A percentile compares a stretch with the other conserved stretches of the same genome.
phyloP scores from a whole-genome alignment of 2,329 filamentous ascomycete species.

The Blastomyces percursus region DNA sequence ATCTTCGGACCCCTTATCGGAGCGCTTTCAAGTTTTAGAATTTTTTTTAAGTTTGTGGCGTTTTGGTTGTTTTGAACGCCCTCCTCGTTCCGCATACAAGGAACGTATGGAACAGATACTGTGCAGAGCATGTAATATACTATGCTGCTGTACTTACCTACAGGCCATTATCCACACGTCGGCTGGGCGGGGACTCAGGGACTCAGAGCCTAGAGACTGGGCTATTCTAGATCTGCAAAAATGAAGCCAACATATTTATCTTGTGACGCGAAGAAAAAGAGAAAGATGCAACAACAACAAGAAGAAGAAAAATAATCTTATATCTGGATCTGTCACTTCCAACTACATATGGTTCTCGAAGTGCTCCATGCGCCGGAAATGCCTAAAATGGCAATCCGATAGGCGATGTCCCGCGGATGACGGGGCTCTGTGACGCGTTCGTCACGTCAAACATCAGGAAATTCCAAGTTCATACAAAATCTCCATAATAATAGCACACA shows the following conservation, averaged over 20 bases:
- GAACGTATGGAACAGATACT: conserved; percentile 48
- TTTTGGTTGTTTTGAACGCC: conserved; percentile 29
- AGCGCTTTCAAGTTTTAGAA: no score
- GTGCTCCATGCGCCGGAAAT: not conserved
- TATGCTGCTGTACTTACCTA: no score
- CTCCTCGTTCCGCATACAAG: conserved; percentile 76
- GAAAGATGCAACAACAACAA: no score
- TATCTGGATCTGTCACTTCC: no score
- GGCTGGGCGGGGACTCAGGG: no score
- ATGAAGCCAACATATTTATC: not conserved
- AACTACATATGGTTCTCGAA: not conserved
- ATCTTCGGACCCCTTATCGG: no score
- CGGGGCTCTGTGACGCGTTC: not conserved
- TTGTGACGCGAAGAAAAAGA: not conserved
- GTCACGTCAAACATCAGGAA: not conserved
- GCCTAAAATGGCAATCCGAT: not conserved
- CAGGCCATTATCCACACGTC: not conserved
- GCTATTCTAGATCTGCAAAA: not conserved
- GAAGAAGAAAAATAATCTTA: no score
- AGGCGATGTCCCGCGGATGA: not conserved
- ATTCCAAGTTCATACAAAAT: not conserved
- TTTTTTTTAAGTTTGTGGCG: conserved; percentile 13
- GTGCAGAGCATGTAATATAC: no score
- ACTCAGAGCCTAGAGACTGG: no score
- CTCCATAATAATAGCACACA: no score